Conservation (phyloP, 2,329 filamentous ascomycete species). For the Diaporthe australafricana region DNA sequence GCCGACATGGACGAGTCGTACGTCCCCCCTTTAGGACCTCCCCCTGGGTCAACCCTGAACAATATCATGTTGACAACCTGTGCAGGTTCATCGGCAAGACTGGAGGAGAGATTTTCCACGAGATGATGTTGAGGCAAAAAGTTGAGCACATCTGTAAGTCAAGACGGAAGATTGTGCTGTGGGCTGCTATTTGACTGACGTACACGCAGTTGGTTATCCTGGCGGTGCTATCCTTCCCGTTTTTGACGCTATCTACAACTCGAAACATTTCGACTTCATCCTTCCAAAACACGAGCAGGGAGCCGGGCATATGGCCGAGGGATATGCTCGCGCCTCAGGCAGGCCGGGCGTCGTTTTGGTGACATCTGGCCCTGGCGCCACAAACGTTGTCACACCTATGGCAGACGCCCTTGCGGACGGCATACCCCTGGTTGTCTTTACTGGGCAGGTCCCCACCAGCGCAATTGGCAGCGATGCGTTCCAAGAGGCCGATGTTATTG, state of each 20-base stretch:
- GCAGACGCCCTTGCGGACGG: slow-evolving; percentile 96
- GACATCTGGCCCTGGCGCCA: slow-evolving; percentile 95
- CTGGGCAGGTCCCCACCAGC: slow-evolving; percentile 88
- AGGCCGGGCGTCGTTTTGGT: slow-evolving; percentile 96
- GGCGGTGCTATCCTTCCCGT: slow-evolving; percentile 97
- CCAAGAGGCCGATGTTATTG: slow-evolving; percentile 94
- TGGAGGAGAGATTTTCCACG: slow-evolving; percentile 96
- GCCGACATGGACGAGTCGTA: slow-evolving; percentile 85
- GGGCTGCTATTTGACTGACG: slow-evolving; percentile 40
- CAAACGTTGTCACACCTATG: slow-evolving; percentile 96
- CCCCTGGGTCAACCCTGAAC: slow-evolving; percentile 35
- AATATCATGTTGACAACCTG: slow-evolving; percentile 32
- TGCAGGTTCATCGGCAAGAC: slow-evolving; percentile 90
- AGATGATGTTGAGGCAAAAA: slow-evolving; percentile 95
- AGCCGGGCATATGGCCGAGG: slow-evolving; percentile 98
- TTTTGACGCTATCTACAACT: slow-evolving; percentile 99
- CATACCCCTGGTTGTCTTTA: slow-evolving; percentile 95
- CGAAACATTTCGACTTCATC: slow-evolving; percentile 94
- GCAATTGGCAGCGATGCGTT: slow-evolving; percentile 96
- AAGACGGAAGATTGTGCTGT: background rate
- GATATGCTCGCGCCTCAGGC: slow-evolving; percentile 92
- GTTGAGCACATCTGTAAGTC: slow-evolving; percentile 95
- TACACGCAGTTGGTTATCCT: slow-evolving; percentile 79
- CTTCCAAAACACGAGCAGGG: slow-evolving; percentile 97
- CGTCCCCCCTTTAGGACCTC: slow-evolving; percentile 50